phyloP scores from a whole-genome alignment of 1,284 basidiomycete genomes.

The Cutaneotrichosporon cavernicola region DNA sequence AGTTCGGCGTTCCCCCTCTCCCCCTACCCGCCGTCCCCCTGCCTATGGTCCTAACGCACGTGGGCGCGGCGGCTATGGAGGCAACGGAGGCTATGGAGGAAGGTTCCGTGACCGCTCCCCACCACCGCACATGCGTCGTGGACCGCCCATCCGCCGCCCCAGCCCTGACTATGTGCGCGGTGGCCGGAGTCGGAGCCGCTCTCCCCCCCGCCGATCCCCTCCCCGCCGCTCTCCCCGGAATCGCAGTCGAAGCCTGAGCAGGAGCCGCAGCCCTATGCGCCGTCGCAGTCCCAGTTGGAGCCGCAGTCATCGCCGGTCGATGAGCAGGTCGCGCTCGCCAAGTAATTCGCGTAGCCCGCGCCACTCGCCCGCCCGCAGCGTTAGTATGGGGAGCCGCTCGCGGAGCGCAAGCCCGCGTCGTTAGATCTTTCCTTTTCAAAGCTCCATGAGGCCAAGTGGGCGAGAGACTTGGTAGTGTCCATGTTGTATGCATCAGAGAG shows the following conservation, averaged over 20 bases:
- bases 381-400: constrained; percentile 20
- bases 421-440: neutral
- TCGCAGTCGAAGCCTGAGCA: constrained; percentile 7
- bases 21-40: constrained; percentile 19
- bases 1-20: constrained; percentile 7
- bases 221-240: constrained; percentile 6
- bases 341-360: neutral
- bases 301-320: neutral
- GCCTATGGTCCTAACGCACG: constrained; percentile 25
- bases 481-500: constrained; percentile 2
- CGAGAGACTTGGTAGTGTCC: neutral
- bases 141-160: constrained; percentile 13
- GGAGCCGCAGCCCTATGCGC: constrained; percentile 15
- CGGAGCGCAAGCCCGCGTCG: constrained; percentile 18
- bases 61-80: constrained; percentile 12
- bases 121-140: constrained; percentile 16
- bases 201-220: constrained; percentile 5
- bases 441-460: neutral
- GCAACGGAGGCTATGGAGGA: constrained; percentile 19
- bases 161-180: constrained; percentile 27
- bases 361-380: constrained; percentile 12
- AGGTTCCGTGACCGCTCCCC: constrained; percentile 21
- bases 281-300: constrained; percentile 15
- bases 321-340: constrained; percentile 6
- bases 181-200: constrained; percentile 15